Evolutionary conservation across 768 basidiomycete genomes (phyloP), one percentile per base, ranked within the genome.

Genomic region (Tulasnella calospora): DNA sequence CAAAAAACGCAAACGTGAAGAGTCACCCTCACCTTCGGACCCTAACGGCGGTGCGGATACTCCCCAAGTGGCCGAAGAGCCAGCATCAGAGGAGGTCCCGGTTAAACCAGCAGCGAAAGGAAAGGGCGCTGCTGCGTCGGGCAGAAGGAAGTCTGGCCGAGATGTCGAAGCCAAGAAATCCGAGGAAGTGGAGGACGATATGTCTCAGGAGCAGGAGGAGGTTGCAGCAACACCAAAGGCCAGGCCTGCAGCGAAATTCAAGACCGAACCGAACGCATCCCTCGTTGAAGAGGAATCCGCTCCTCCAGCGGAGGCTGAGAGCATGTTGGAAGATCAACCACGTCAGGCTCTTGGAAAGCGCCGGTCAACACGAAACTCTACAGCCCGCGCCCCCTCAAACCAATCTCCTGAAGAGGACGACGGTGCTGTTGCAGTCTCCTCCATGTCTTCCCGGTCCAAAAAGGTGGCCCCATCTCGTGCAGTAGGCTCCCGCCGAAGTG

Each of bases 1-100:
- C 71, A 76, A 57, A 19, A 76, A 76, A 19, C 75, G 75, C 30
- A 76, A 76, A 36, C 46, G 75, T 17, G 75, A 57, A 61, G 19
- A 27, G 27, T 76, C 75, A 61, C 75, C 57, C 33, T 8, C 27
- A 23, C 30, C 75, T 61, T 38, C 47, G 35, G 61, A 55, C n/a
- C 12, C 55, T n/a, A 35, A 41, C 33, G 35, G 10, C n/a, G 41
- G 8, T 19, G 35, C 30, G 23, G 71, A 40, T 17, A 4, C n/a
- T 17, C 23, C 71, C 17, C 38, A 40, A 40, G 71, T 13, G 36
- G 71, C 21, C 35, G 55, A 57, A 13, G 55, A n/a, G 9, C 71
- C 71, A 33, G 17, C 19, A 30, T 23, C 36, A 27, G 35, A 41
- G 19, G 40, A 71, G 21, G 71, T 35, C 30, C 15, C 30, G 27